phyloP scores from a whole-genome alignment of 2,329 filamentous ascomycete genomes.

The Trichoderma sp. region DNA sequence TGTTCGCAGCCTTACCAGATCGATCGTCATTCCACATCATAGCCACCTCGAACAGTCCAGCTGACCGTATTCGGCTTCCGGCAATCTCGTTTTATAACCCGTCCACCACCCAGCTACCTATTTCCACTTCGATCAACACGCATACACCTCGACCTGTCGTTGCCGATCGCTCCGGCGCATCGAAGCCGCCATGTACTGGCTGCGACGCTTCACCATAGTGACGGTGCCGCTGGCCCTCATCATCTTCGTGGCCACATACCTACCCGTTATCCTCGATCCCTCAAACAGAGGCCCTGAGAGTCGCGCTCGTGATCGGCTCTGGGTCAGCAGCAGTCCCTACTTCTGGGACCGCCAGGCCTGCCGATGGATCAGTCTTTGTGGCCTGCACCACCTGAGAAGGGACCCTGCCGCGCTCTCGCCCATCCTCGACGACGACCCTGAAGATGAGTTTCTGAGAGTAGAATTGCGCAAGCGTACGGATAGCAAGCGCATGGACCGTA shows the following conservation, averaged over 20 bases:
- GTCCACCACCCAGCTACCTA: neutral
- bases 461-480: conserved; percentile 37
- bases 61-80: neutral
- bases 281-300: conserved; percentile 63
- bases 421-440: conserved; percentile 21
- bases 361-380: conserved; percentile 77
- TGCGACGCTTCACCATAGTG: conserved; percentile 47
- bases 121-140: neutral
- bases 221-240: conserved; percentile 44
- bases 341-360: conserved; percentile 77
- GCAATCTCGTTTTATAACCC: neutral
- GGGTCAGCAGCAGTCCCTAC: conserved; percentile 71
- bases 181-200: conserved; percentile 44
- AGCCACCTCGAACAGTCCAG: neutral
- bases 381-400: conserved; percentile 68
- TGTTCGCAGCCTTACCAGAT: neutral
- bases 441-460: conserved; percentile 33
- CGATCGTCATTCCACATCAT: neutral
- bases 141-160: neutral
- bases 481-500: conserved; percentile 25
- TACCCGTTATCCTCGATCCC: conserved; percentile 62
- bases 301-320: conserved; percentile 61
- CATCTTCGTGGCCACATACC: conserved; percentile 50
- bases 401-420: conserved; percentile 51
- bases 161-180: neutral